Evolutionary conservation across 768 basidiomycete genomes (phyloP), one percentile per base, ranked within the genome.

Genomic region (Rhizopogon roseolus): DNA sequence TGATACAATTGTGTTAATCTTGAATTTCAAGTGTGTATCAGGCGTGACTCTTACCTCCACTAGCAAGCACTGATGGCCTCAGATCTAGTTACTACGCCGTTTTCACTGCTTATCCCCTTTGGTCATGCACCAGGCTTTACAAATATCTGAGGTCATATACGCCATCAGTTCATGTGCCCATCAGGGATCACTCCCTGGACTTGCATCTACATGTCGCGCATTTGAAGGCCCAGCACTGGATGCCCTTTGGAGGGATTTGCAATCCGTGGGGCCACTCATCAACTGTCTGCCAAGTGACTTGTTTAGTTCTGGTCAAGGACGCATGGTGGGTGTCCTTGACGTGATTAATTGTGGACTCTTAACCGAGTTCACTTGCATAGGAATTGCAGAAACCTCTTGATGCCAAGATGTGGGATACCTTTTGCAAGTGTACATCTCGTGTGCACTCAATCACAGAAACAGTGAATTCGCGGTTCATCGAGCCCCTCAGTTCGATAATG

Each of bases 241-340:
- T 43, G 66, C 57, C 40, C 32, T 68, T 1, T 68, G 66, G 65
- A 51, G 49, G 29, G 49, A 60, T 29, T 27, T 66, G 41, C 63
- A 52, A 41, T 62, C 51, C 5, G 44, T 68, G 0, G 38, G 52
- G 19, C 65, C 65, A 3, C 58, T 66, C 19, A 6, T 64, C 38
- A 25, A 3, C 2, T 50, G 49, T 44, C 14, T 50, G n/a, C 36
- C 38, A 11, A 13, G n/a, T 29, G 28, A 13, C 11, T 28, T 45
- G 10, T 32, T 45, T 32, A 16, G 9, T n/a, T 5, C 0, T 27
- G 52, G 32, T 64, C 51, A n/a, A n/a, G 14, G 6, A 22, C 22
- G 3, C 22, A 22, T 5, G 9, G 43, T 44, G n/a, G 6, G 28
- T 17, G 9, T 10, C 8, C 28, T 5, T 7, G 8, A n/a, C 28